Base-by-base conservation (phyloP, 2,329 filamentous ascomycete species). In the Stachybotrys chartarum region DNA sequence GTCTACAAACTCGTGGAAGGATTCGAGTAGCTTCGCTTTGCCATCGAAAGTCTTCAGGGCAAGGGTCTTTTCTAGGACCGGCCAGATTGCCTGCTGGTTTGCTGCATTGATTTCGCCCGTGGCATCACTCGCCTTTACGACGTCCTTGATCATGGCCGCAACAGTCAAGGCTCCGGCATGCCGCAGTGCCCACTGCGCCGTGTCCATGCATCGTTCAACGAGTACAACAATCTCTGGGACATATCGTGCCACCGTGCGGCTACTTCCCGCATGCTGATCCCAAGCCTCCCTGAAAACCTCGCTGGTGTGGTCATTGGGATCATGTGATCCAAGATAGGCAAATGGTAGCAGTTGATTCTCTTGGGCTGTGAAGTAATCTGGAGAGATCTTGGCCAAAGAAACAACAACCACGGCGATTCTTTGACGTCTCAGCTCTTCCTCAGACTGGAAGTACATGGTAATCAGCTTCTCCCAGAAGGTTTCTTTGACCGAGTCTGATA, bases 1-100 rank as follows among this genome's bases (percentile, higher is more conserved):
- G 63, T 83, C 79, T 0, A 88, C 84, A 63, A 97, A 94, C 56
- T 84, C 81, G 5, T 91, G 87, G 69, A 94, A 91, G 6, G 89
- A 86, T 48, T 85, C 80, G 3, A 97, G 77, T 35, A 99, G 82
- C 61, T 84, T 85, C 71, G 97, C 91, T 68, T 99, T 99, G 24
- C 91, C 91, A 1, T 88, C 81, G 78, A 96, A 99, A 1, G 92
- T 96, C 78, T 97, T 97, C 12, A 96, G 84, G 3, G 84, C 82
- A 46, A 97, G 73, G 1, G 90, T 85, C 65, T 88, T 90, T 60
- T 97, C 90, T 51, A 96, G 78, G 1, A 87, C 82, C 0, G 90
- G 90, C 93, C 93, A 99, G 24, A 97, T 76, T 16, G 75, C 74
- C 60, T 79, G 76, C 17, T 89, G 77, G 46, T 85, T 83, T 3